Conservation (phyloP, 164 flowering plant genomes). For the Amborella trichopoda region DNA sequence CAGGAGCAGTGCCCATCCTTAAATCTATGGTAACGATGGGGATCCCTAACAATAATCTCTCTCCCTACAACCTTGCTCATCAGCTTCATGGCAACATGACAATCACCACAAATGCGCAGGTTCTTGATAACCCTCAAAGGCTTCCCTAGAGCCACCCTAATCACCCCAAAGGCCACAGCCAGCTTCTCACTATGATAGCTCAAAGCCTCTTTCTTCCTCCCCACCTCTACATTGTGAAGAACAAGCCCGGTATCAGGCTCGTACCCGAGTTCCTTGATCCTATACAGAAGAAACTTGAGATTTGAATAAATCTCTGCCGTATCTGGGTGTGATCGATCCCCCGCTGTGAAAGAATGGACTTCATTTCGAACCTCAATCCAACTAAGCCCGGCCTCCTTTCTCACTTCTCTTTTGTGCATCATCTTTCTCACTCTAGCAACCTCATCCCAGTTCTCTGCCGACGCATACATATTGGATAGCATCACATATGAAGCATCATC, state of each 20-base stretch:
- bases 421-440: background rate
- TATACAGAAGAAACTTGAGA: background rate
- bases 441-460: background rate
- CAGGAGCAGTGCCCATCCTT: conserved; percentile 1
- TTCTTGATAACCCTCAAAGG: conserved; percentile 2
- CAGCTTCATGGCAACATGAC: conserved; percentile 1
- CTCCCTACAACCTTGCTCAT: background rate
- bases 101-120: conserved; percentile 1
- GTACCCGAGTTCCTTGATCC: background rate
- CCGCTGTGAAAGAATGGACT: background rate
- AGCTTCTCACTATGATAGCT: conserved; percentile 2
- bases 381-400: background rate
- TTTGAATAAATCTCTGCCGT: background rate
- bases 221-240: background rate
- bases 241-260: background rate
- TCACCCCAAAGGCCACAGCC: conserved; percentile 1
- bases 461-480: conserved; percentile 1
- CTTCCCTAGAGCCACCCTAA: background rate
- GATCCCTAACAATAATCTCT: conserved; percentile 1
- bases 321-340: conserved; percentile 1
- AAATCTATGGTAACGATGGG: background rate
- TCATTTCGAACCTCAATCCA: conserved; percentile 1
- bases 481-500: background rate
- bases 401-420: conserved; percentile 1
- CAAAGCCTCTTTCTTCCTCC: background rate